Evolutionary conservation across 1,284 basidiomycete genomes (phyloP).

Genomic region (Rhodotorula sp.): DNA sequence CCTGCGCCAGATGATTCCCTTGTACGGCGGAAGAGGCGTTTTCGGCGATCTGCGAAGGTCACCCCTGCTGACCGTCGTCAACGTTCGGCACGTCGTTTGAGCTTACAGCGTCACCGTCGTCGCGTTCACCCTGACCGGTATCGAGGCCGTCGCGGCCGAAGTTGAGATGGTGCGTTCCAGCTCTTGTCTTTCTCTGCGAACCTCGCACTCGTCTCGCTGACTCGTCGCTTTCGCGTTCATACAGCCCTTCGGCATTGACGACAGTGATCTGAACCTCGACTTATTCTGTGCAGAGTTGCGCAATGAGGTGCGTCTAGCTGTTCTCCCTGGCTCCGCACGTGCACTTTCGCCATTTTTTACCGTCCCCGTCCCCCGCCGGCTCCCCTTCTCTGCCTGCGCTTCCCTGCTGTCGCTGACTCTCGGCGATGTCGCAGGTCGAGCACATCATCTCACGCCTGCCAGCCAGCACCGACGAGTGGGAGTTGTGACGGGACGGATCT

Average conservation of each 20-base stretch:
- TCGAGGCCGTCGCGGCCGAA: conserved; percentile 39
- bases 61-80: not conserved
- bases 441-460: conserved; percentile 26
- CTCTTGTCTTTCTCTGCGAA: not conserved
- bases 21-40: conserved; percentile 5
- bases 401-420: too few relatives aligned
- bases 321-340: too few relatives aligned
- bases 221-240: not conserved
- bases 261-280: conserved; percentile 43
- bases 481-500: not conserved
- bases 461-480: conserved; percentile 6
- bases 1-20: conserved; percentile 37
- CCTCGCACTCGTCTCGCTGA: too few relatives aligned
- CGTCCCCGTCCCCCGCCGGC: not conserved
- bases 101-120: conserved; percentile 35
- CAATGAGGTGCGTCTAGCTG: conserved; percentile 34
- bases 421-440: conserved; percentile 23
- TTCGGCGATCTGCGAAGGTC: too few relatives aligned
- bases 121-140: conserved; percentile 44
- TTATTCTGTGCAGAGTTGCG: conserved; percentile 43
- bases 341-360: too few relatives aligned
- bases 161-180: conserved; percentile 32
- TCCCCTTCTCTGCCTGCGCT: not conserved
- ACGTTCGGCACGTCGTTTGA: not conserved
- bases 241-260: conserved; percentile 43